Percentiles rank a stretch among this genome's conserved stretches.
Conservation (phyloP, 768 basidiomycete species). For the Nevesoporus exiguus region DNA sequence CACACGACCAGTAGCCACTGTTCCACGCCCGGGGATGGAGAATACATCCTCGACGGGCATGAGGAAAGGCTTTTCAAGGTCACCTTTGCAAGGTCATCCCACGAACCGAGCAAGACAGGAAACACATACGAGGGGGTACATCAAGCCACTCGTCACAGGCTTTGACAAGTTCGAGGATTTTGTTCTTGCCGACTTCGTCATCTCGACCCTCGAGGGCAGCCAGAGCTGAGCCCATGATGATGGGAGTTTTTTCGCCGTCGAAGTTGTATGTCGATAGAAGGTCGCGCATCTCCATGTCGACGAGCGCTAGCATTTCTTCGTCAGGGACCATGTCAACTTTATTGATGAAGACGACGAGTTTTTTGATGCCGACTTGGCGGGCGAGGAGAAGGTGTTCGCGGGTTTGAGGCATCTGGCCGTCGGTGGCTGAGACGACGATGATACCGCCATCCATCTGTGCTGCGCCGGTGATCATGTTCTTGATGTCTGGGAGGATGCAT, state of each 20-base stretch:
- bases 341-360: slow-evolving; percentile 98
- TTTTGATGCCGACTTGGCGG: slow-evolving; percentile 96
- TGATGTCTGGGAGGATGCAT: slow-evolving; percentile 60
- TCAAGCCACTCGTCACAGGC: slow-evolving; percentile 95
- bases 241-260: slow-evolving; percentile 97
- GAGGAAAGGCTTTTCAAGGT: slow-evolving; percentile 97
- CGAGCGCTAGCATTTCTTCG: slow-evolving; percentile 97
- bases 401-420: slow-evolving; percentile 99
- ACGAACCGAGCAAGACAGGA: background rate
- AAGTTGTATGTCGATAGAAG: slow-evolving; percentile 88
- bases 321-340: slow-evolving; percentile 97
- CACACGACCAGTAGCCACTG: slow-evolving; percentile 92
- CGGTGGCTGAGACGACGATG: slow-evolving; percentile 96
- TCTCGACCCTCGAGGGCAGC: slow-evolving; percentile 90
- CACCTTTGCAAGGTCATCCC: slow-evolving; percentile 49
- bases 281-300: slow-evolving; percentile 99
- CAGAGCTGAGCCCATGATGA: slow-evolving; percentile 94
- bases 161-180: slow-evolving; percentile 77
- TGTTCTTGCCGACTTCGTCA: slow-evolving; percentile 71
- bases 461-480: slow-evolving; percentile 99
- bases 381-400: slow-evolving; percentile 97
- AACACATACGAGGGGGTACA: slow-evolving; percentile 74
- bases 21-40: slow-evolving; percentile 97
- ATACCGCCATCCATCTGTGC: slow-evolving; percentile 97
- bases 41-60: slow-evolving; percentile 96